Base-by-base conservation (phyloP, 306 rosid species). In the Arachis hypogaea region DNA sequence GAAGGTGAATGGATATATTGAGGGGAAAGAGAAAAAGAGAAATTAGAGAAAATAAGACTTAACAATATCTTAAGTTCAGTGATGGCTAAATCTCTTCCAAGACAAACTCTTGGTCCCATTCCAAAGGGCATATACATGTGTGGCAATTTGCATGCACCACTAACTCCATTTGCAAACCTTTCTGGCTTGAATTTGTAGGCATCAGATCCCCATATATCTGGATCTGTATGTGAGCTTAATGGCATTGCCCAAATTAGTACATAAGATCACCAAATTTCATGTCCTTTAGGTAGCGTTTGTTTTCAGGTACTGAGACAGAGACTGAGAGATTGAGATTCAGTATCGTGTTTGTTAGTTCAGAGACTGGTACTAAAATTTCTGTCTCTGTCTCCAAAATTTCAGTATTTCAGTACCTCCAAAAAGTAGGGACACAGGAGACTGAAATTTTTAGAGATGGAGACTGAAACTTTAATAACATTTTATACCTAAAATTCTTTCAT, bases 21-120 rank as follows among this genome's bases (percentile, higher is more conserved):
- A 4, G 88, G 86, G 2, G 86, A 84, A 22, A 84, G 79, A 0
- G 76, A 57, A 70, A 84, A 57, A 10, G 83, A 57, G 63, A 82
- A 86, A 14, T 82, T 84, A 50, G 86, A 79, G 36, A 86, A 45
- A 3, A 86, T 59, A 61, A 81, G 79, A 52, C 86, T 29, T 28
- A 80, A 22, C 0, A 80, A 42, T 61, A 81, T 76, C 81, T 81
- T 81, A 11, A 81, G 74, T 71, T 81, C 84, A 59, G 60, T 29
- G 65, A 81, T 71, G 57, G 84, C 84, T 74, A 81, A 71, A 16
- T 76, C 42, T 55, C 63, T 70, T 65, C 84, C 84, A 71, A 76
- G 81, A 71, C 84, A 81, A 36, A 81, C 75, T 45, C 84, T 9
- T 45, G 84, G 84, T 2, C 81, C 84, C 59, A 65, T 60, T 14